These are phyloP conservation scores for Trematosphaeria pertusa DNA, from an alignment of 2,329 filamentous ascomycete genomes.

Conservation along the genomic window DNA sequence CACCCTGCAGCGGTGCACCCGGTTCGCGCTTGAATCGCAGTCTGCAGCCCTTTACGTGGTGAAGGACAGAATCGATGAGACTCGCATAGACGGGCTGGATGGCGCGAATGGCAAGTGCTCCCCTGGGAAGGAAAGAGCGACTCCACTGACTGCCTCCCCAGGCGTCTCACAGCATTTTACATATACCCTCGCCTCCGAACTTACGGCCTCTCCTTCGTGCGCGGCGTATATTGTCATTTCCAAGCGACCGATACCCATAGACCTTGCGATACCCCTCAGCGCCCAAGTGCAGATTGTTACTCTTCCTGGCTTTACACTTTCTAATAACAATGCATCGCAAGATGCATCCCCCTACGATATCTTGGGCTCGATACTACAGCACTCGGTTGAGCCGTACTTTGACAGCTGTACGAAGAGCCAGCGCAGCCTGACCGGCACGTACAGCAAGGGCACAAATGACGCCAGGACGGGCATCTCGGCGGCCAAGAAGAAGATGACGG, in stretches of 20 bases:
- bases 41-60: conserved; percentile 89
- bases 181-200: conserved; percentile 82
- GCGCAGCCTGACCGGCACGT: conserved; percentile 50
- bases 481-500: conserved; percentile 96
- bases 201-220: conserved; percentile 80
- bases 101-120: conserved; percentile 37
- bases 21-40: conserved; percentile 89
- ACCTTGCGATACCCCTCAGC: conserved; percentile 79
- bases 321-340: conserved; percentile 72
- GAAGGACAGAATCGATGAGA: conserved; percentile 72
- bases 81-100: conserved; percentile 38
- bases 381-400: conserved; percentile 93
- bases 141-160: conserved; percentile 49
- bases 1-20: conserved; percentile 83
- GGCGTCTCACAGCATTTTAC: conserved; percentile 61
- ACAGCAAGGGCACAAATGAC: conserved; percentile 82
- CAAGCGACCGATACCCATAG: conserved; percentile 88
- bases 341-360: conserved; percentile 88
- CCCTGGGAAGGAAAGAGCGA: conserved; percentile 15
- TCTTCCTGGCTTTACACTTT: conserved; percentile 79
- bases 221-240: conserved; percentile 86
- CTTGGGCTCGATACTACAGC: conserved; percentile 88
- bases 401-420: conserved; percentile 86
- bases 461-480: conserved; percentile 93
- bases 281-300: conserved; percentile 94